Evolutionary conservation across 371 early-diverging fungal genomes (phyloP).

Genomic region (Phascolomyces articulosus): DNA sequence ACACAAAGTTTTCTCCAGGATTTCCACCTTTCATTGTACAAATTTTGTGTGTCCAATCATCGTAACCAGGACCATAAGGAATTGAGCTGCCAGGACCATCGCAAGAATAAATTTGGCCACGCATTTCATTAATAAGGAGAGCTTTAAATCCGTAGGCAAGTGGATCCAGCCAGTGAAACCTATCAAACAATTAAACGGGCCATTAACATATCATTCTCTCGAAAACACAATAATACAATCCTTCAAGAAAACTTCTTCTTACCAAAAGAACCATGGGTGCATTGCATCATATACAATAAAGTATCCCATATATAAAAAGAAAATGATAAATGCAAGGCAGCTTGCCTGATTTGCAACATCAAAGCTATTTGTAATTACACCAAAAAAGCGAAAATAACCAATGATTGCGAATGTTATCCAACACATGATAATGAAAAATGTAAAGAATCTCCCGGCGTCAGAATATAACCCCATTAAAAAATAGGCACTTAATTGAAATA

Average conservation of each 20-base stretch:
- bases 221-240: too few species aligned
- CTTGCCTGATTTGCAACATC: constrained; percentile 31
- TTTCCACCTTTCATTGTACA: constrained; percentile 56
- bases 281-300: constrained; percentile 20
- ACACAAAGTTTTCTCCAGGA: constrained; percentile 50
- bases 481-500: constrained; percentile 48
- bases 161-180: constrained; percentile 61
- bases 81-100: constrained; percentile 46
- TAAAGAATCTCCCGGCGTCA: constrained; percentile 45
- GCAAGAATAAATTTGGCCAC: constrained; percentile 34
- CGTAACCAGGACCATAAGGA: constrained; percentile 50
- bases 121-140: constrained; percentile 68
- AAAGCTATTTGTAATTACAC: constrained; percentile 43
- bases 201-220: too few species aligned
- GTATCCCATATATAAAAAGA: constrained; percentile 36
- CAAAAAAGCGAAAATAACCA: constrained; percentile 52
- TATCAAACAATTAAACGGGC: too few species aligned
- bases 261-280: constrained; percentile 64
- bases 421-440: constrained; percentile 33
- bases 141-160: constrained; percentile 68
- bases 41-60: constrained; percentile 47
- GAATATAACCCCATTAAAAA: constrained; percentile 46
- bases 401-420: constrained; percentile 43
- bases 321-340: background rate
- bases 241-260: too few species aligned